phyloP scores from a whole-genome alignment of 768 basidiomycete genomes.

The Tremella mesenterica region DNA sequence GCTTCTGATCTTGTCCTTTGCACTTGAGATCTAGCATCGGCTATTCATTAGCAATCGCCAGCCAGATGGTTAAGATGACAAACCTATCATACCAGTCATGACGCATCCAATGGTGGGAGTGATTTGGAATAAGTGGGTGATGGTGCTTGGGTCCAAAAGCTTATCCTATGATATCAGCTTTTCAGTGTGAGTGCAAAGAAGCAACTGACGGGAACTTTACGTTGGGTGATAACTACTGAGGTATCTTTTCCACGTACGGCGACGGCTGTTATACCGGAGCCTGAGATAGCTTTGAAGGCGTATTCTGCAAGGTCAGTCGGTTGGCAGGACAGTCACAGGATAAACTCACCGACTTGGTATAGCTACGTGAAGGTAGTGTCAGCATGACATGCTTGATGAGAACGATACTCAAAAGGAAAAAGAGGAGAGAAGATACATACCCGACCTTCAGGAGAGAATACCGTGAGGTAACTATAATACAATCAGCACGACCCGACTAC shows the following conservation, averaged over 20 bases:
- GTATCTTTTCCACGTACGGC: slow-evolving; percentile 91
- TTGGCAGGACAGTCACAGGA: neutral
- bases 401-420: neutral
- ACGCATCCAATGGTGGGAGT: slow-evolving; percentile 96
- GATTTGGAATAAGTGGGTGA: slow-evolving; percentile 92
- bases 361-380: slow-evolving; percentile 49
- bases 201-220: slow-evolving; percentile 83
- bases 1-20: slow-evolving; percentile 77
- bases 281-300: slow-evolving; percentile 98
- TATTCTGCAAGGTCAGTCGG: slow-evolving; percentile 57
- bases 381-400: slow-evolving; percentile 1
- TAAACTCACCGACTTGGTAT: slow-evolving; percentile 75
- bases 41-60: slow-evolving; percentile 46
- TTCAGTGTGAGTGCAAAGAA: neutral
- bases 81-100: slow-evolving; percentile 93
- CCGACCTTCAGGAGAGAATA: slow-evolving; percentile 87
- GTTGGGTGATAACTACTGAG: slow-evolving; percentile 91
- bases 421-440: slow-evolving; percentile 16
- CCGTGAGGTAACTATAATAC: slow-evolving; percentile 67
- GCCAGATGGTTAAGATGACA: slow-evolving; percentile 14
- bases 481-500: slow-evolving; percentile 30
- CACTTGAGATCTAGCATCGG: slow-evolving; percentile 87
- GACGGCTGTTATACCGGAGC: slow-evolving; percentile 88
- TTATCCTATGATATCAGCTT: slow-evolving; percentile 62
- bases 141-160: slow-evolving; percentile 83